Percentiles rank a stretch among this genome's conserved stretches.
Evolutionary conservation across 2,329 filamentous ascomycete genomes (phyloP).

Genomic region (Trichoderma harzianum): DNA sequence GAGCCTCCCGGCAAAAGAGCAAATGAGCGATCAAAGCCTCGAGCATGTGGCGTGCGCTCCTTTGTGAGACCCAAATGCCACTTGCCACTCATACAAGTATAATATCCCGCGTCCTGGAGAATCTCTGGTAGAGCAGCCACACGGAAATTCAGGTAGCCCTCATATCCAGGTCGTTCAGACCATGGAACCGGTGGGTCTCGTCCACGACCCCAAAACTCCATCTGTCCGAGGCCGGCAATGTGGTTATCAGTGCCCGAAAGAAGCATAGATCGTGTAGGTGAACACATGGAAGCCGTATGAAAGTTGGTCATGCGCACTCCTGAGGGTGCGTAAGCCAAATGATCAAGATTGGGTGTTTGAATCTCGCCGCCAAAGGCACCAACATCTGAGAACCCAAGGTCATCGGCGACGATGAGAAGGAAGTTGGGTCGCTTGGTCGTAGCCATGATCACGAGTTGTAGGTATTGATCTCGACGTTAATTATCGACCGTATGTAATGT

Average conservation of each 20-base stretch:
- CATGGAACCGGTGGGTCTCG: conserved; percentile 8
- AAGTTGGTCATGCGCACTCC: conserved; percentile 45
- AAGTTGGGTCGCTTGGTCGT: conserved; percentile 31
- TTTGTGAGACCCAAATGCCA: conserved; percentile 61
- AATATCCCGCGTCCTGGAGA: conserved; percentile 56
- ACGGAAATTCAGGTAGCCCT: conserved; percentile 57
- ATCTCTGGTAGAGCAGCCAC: conserved; percentile 58
- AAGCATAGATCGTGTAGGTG: conserved; percentile 62
- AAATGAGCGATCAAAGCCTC: conserved; percentile 58
- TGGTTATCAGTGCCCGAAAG: conserved; percentile 57
- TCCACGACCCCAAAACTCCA: conserved; percentile 11
- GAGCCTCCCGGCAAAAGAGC: conserved; percentile 59
- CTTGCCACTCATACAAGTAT: conserved; percentile 60
- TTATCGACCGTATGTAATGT: neutral
- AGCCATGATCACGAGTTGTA: neutral
- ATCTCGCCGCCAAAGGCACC: conserved; percentile 33
- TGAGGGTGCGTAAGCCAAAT: conserved; percentile 31
- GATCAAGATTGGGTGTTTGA: conserved; percentile 31
- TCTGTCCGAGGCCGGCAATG: conserved; percentile 46
- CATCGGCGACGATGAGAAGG: conserved; percentile 33
- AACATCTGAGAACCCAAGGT: conserved; percentile 33
- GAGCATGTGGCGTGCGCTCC: conserved; percentile 51
- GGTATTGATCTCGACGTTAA: neutral
- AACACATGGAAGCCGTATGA: conserved; percentile 62
- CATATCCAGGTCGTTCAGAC: conserved; percentile 49